A percentile compares a stretch with the other conserved stretches of the same genome.
phyloP scores from a whole-genome alignment of 768 basidiomycete species.

The Podaxis sp. region DNA sequence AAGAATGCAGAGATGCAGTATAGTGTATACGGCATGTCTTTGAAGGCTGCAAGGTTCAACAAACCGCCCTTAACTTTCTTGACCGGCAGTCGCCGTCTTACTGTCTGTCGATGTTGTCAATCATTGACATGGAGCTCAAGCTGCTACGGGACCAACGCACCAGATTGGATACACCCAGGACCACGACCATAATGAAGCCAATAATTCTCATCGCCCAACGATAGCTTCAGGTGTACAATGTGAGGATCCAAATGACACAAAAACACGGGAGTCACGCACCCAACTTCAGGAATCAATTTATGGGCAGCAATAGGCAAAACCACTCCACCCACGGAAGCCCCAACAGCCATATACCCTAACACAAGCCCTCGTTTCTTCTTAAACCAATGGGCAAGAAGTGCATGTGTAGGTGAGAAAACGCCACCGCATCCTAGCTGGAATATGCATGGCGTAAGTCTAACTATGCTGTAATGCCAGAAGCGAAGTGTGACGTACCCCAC shows the following conservation, averaged over 20 bases:
- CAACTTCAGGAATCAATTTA: constrained; percentile 49
- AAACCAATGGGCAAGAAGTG: constrained; percentile 74
- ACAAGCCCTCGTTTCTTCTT: constrained; percentile 57
- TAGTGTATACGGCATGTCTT: constrained; percentile 48
- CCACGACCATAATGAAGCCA: constrained; percentile 57
- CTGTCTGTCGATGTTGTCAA: constrained; percentile 24
- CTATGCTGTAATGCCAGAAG: constrained; percentile 64
- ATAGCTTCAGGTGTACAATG: constrained; percentile 43
- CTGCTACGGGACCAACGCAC: neutral
- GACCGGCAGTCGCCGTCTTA: constrained; percentile 57
- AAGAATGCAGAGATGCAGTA: constrained; percentile 60
- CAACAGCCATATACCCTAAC: constrained; percentile 63
- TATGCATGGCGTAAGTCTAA: constrained; percentile 18
- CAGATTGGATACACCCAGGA: constrained; percentile 53
- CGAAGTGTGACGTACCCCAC: constrained; percentile 47
- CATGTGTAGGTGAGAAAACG: constrained; percentile 61
- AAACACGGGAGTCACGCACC: constrained; percentile 26
- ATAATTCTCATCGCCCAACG: constrained; percentile 74
- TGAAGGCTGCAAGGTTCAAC: constrained; percentile 54
- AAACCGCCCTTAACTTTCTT: constrained; percentile 53
- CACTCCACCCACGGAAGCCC: constrained; percentile 69
- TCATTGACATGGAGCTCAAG: neutral
- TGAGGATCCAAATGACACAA: neutral
- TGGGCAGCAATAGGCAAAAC: constrained; percentile 63
- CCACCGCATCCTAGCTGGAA: constrained; percentile 49